Conservation (phyloP, 805 yeast genomes). For the Spathaspora hagerdaliae region DNA sequence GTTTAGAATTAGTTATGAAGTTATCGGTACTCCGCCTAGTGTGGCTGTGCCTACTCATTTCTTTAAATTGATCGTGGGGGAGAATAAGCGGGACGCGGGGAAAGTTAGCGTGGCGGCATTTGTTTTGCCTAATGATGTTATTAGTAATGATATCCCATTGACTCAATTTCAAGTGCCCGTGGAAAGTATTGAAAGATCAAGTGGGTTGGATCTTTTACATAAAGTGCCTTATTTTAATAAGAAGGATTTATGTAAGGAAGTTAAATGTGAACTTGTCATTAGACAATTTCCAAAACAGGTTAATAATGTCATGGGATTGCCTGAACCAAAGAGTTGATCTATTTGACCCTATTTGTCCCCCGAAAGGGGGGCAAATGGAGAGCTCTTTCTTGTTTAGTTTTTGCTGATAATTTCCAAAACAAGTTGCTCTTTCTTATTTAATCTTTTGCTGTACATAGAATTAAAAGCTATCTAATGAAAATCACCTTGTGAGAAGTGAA, state of each 20-base stretch:
- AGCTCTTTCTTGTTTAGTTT: too few relatives aligned
- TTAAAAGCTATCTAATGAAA: too few relatives aligned
- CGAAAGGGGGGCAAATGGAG: too few relatives aligned
- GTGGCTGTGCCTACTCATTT: constrained; percentile 98
- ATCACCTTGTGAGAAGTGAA: too few relatives aligned
- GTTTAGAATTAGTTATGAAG: constrained; percentile 79
- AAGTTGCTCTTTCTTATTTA: too few relatives aligned
- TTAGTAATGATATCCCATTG: constrained; percentile 67
- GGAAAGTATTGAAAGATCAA: constrained; percentile 81
- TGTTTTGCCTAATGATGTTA: constrained; percentile 84
- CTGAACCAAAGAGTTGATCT: constrained; percentile 2
- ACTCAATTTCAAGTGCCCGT: constrained; percentile 80
- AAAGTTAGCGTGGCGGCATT: constrained; percentile 82
- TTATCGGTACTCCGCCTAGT: constrained; percentile 94
- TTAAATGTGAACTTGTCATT: constrained; percentile 73
- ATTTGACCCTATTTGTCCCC: too few relatives aligned
- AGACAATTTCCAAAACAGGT: constrained; percentile 64
- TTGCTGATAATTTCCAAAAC: too few relatives aligned
- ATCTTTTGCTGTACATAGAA: too few relatives aligned
- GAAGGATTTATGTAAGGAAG: constrained; percentile 73
- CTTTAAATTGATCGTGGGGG: constrained; percentile 87
- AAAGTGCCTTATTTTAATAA: constrained; percentile 55
- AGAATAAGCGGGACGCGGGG: constrained; percentile 38
- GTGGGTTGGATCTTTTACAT: constrained; percentile 79
- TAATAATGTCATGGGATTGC: constrained; percentile 13